phyloP scores from a whole-genome alignment of 1,284 basidiomycete species.

The Peniophora sp. region DNA sequence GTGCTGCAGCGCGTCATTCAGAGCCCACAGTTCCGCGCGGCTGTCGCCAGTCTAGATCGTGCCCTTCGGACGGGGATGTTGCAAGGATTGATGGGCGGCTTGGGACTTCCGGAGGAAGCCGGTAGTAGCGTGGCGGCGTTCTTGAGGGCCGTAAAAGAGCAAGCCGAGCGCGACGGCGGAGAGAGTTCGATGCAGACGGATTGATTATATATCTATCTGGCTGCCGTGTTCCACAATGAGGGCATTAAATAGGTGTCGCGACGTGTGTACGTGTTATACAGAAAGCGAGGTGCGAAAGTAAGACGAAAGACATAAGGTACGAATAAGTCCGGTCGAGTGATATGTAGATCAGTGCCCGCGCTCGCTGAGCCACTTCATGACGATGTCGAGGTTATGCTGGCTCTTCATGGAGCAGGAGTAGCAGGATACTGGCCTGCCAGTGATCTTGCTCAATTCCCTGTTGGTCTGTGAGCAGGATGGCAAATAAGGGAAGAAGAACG shows the following conservation, averaged over 20 bases:
- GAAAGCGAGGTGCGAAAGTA: background rate
- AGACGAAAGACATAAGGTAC: background rate
- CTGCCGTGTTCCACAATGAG: background rate
- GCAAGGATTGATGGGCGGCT: constrained; percentile 58
- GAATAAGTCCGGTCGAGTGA: background rate
- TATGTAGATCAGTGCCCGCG: constrained; percentile 43
- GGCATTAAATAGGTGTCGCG: too few species aligned
- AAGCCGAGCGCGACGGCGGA: constrained; percentile 43
- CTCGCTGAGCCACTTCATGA: constrained; percentile 64
- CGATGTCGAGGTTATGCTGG: constrained; percentile 86
- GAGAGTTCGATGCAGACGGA: constrained; percentile 53
- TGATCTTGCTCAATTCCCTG: constrained; percentile 77
- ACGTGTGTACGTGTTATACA: background rate
- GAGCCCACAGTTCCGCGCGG: constrained; percentile 51
- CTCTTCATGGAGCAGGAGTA: constrained; percentile 83
- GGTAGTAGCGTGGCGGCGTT: constrained; percentile 66
- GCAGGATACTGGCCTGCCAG: constrained; percentile 76
- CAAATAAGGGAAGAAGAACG: constrained; percentile 19
- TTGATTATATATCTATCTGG: constrained; percentile 16
- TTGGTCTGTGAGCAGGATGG: constrained; percentile 3
- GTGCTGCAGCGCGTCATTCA: constrained; percentile 47
- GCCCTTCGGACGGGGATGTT: constrained; percentile 70
- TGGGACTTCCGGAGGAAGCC: constrained; percentile 74
- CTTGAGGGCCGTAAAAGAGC: constrained; percentile 64
- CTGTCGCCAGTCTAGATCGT: constrained; percentile 66